A percentile compares a stretch with the other conserved stretches of the same genome.
Conservation (phyloP, 371 early-diverging fungal genomes). For the Mortierella sp. region DNA sequence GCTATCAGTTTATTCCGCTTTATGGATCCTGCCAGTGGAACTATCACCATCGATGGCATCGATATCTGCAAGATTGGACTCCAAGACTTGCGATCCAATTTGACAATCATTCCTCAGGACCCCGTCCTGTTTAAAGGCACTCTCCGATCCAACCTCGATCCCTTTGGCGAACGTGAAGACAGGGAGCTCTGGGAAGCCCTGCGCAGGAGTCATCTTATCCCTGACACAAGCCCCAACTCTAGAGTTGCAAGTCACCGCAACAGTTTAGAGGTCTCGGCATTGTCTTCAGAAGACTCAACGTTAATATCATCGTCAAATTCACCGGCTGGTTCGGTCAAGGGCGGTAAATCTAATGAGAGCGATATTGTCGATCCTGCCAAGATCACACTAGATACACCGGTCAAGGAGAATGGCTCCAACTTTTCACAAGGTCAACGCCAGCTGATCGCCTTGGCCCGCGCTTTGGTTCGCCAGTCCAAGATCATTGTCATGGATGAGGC, state of each 20-base stretch:
- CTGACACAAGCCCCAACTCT: slow-evolving; percentile 26
- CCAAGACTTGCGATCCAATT: slow-evolving; percentile 69
- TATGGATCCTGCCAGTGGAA: slow-evolving; percentile 72
- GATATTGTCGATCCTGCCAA: slow-evolving; percentile 40
- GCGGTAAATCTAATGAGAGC: slow-evolving; percentile 7
- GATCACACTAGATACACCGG: slow-evolving; percentile 64
- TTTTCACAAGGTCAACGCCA: slow-evolving; percentile 88
- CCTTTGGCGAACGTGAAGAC: slow-evolving; percentile 71
- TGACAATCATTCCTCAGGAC: slow-evolving; percentile 85
- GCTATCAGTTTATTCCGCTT: slow-evolving; percentile 78
- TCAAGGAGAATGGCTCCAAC: slow-evolving; percentile 78
- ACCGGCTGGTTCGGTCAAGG: slow-evolving; percentile 30
- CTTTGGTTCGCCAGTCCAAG: slow-evolving; percentile 73
- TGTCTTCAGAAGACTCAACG: slow-evolving; percentile 1
- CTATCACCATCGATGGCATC: slow-evolving; percentile 75
- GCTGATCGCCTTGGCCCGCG: slow-evolving; percentile 83
- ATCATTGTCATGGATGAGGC: slow-evolving; percentile 89
- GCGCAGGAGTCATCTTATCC: slow-evolving; percentile 61
- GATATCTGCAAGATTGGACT: slow-evolving; percentile 76
- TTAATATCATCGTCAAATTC: slow-evolving; percentile 8
- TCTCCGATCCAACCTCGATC: slow-evolving; percentile 77
- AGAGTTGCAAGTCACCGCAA: slow-evolving; percentile 27
- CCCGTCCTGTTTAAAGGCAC: slow-evolving; percentile 76
- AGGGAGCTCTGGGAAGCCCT: slow-evolving; percentile 78
- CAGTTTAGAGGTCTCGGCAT: slow-evolving; percentile 12